phyloP scores from a whole-genome alignment of 345 rosid species.

The Melaleuca alternifolia region DNA sequence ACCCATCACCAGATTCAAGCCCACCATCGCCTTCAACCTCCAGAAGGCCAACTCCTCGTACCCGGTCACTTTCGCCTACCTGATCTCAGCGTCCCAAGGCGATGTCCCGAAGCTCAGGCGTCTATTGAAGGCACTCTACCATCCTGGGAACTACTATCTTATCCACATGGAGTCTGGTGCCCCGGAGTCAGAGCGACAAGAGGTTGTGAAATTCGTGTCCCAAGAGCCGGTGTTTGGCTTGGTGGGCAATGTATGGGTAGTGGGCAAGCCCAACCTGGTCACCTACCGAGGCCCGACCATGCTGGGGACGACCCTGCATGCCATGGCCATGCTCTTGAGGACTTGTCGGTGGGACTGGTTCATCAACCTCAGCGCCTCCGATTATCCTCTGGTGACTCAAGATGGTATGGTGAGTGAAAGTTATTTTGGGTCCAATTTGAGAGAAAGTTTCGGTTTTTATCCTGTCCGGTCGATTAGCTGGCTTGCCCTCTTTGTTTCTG shows the following conservation, averaged over 20 bases:
- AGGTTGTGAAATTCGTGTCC: slow-evolving; percentile 43
- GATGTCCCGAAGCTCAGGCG: slow-evolving; percentile 52
- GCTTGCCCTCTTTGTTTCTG: neutral
- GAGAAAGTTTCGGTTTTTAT: neutral
- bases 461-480: neutral
- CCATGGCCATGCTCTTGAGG: slow-evolving; percentile 62
- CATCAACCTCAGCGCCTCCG: slow-evolving; percentile 96
- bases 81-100: slow-evolving; percentile 77
- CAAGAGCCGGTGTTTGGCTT: slow-evolving; percentile 38
- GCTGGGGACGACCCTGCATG: slow-evolving; percentile 84
- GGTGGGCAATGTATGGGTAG: slow-evolving; percentile 70
- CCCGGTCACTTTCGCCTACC: slow-evolving; percentile 67
- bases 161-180: slow-evolving; percentile 71
- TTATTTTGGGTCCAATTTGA: neutral
- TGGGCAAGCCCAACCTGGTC: slow-evolving; percentile 69
- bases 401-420: slow-evolving; percentile 96
- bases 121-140: slow-evolving; percentile 54
- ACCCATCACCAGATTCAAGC: slow-evolving; percentile 28
- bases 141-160: slow-evolving; percentile 70
- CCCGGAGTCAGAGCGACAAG: slow-evolving; percentile 38
- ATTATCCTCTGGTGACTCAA: slow-evolving; percentile 82
- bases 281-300: slow-evolving; percentile 93
- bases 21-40: slow-evolving; percentile 19
- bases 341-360: slow-evolving; percentile 94
- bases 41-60: slow-evolving; percentile 25